Conservation (phyloP, 441 rosid species). For the Gossypium trilobum region DNA sequence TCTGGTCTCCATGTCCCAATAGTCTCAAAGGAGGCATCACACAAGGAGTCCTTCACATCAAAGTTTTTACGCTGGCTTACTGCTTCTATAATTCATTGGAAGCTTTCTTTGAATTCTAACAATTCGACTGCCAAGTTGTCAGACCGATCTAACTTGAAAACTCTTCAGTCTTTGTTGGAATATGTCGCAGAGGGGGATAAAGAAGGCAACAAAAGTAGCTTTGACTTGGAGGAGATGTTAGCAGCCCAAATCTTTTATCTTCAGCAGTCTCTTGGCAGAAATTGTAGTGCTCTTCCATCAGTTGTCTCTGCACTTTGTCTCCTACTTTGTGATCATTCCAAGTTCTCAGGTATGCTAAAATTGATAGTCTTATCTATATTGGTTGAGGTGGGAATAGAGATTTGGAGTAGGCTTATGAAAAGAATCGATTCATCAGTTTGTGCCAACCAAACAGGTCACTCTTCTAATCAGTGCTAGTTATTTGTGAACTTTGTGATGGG, state of each 20-base stretch:
- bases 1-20: conserved; percentile 18
- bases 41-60: conserved; percentile 49
- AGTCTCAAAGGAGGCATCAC: conserved; percentile 27
- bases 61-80: conserved; percentile 78
- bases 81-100: conserved; percentile 64
- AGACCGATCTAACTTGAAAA: conserved; percentile 27
- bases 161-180: conserved; percentile 40
- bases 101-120: conserved; percentile 33
- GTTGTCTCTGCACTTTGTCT: conserved; percentile 58
- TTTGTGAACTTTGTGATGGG: not conserved
- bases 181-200: conserved; percentile 23
- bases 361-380: conserved; percentile 7
- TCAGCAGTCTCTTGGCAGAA: conserved; percentile 46
- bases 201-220: conserved; percentile 21
- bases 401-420: not conserved
- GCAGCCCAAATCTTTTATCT: conserved; percentile 49
- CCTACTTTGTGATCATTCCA: conserved; percentile 31
- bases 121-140: conserved; percentile 22
- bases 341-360: conserved; percentile 35
- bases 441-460: not conserved
- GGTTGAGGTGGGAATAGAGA: not conserved
- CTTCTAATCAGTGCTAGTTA: not conserved
- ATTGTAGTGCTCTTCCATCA: conserved; percentile 43
- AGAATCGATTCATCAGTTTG: not conserved
- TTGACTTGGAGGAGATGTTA: conserved; percentile 32